Base-by-base conservation (phyloP, 106 monocot genomes). In the Allium cepa region DNA sequence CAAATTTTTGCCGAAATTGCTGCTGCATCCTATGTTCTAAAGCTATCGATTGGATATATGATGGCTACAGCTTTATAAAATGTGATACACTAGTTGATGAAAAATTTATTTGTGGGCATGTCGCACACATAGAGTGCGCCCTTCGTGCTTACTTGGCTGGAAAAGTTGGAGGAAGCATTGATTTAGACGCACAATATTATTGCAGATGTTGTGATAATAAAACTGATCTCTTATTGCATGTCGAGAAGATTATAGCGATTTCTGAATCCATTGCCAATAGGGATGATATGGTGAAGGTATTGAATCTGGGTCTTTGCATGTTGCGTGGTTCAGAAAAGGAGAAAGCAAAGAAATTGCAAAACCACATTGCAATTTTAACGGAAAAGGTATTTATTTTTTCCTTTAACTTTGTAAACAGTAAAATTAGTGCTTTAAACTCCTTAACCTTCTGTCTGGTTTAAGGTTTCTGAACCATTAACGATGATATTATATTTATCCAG, bases 401-500 rank as follows among this genome's bases (percentile, higher is more conserved):
- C 22, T 22, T 22, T 14, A 11, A 11, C 53, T 55, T 55, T 11
- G 53, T 55, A 11, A 55, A 55, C 1, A 0, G 10, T 14, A 55
- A 11, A 55, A 14, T 55, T 55, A 55, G 53, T 11, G 22, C 22
- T 22, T 22, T 22, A 22, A 22, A 22, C 22, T 22, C 22, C 22
- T 22, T 22, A 22, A 22, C 22, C 22, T 22, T 22, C 22, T 22
- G 22, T 22, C 22, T 22, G 22, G 7, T 56, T 56, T 56, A 56
- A 16, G 56, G 3, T 56, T 56, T 56, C 56, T 13, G 15, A 56
- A 56, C 8, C 66, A 26, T 72, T 63, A 50, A 59, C 56, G 58
- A 64, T 75, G 46, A 73, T 84, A 2, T 36, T 36, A 36, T 36
- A 36, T 36, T 77, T 36, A 84, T 75, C 62, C 80, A 92, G 84